phyloP scores from a whole-genome alignment of 257 asterid genomes.

The Agastache rugosa region DNA sequence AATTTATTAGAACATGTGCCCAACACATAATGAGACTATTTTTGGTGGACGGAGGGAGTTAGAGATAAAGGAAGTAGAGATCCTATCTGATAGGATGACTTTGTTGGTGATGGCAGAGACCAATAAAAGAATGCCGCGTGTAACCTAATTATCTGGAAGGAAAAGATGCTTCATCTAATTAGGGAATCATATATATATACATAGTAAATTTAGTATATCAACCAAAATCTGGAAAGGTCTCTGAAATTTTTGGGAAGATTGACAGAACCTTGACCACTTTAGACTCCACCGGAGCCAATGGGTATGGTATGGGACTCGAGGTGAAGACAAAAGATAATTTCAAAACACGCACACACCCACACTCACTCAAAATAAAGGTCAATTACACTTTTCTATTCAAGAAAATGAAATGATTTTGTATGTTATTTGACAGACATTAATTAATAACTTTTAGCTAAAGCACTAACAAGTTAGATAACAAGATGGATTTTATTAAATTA shows the following conservation, averaged over 20 bases:
- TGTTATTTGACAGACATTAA: neutral
- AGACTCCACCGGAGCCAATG: neutral
- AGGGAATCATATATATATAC: neutral
- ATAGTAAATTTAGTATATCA: too few relatives aligned
- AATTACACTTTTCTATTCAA: too few relatives aligned
- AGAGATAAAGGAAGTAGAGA: neutral
- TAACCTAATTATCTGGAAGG: neutral
- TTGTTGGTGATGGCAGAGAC: neutral
- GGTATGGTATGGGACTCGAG: neutral
- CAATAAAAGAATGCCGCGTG: conserved; percentile 2
- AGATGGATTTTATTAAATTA: neutral
- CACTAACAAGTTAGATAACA: neutral
- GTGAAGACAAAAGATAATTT: neutral
- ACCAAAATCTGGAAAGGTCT: conserved; percentile 1
- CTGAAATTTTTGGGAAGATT: conserved; percentile 3
- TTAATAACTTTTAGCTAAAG: neutral
- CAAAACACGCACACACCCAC: neutral
- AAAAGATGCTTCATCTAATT: conserved; percentile 5
- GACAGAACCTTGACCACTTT: conserved; percentile 17
- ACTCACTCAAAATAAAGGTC: neutral
- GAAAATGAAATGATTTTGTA: conserved; percentile 7
- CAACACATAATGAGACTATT: too few relatives aligned
- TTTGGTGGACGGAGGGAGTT: too few relatives aligned
- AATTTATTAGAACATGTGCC: too few relatives aligned
- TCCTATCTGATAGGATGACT: neutral